A percentile compares a stretch with the other conserved stretches of the same genome.
Conservation (phyloP, 495 filamentous ascomycete species). For the Penicillium malachiteum region DNA sequence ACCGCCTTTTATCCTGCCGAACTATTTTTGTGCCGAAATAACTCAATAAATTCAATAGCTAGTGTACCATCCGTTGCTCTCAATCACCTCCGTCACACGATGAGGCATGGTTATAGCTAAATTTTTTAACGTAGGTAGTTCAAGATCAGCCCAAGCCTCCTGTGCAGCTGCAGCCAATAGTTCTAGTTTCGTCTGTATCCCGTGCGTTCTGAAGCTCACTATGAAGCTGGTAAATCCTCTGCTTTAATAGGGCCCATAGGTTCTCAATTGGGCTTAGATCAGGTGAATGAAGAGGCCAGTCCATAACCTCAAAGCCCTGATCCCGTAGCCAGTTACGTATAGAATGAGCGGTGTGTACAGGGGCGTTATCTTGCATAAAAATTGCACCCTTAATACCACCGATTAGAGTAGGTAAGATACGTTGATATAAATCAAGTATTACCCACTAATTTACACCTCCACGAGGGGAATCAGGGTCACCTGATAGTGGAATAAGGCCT, state of each 20-base stretch:
- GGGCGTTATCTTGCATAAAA: too few species aligned
- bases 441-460: too few species aligned
- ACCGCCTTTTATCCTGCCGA: too few species aligned
- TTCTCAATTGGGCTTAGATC: conserved; percentile 18
- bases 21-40: neutral
- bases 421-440: too few species aligned
- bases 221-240: conserved; percentile 11
- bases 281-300: conserved; percentile 10
- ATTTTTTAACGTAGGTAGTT: neutral
- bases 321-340: conserved; percentile 1
- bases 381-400: too few species aligned
- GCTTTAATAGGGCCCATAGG: conserved; percentile 22
- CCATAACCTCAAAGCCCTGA: conserved; percentile 10
- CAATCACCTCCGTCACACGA: conserved; percentile 1
- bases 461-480: neutral
- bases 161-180: conserved; percentile 2
- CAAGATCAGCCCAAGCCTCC: conserved; percentile 3
- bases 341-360: neutral
- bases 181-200: conserved; percentile 3
- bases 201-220: conserved; percentile 2
- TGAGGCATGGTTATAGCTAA: conserved; percentile 5
- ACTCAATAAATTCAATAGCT: too few species aligned
- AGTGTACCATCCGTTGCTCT: conserved; percentile 7
- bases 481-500: neutral
- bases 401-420: too few species aligned